These are phyloP conservation scores for Chlorella sp. DNA, from an alignment of 139 green algal species.

Conservation along the genomic window DNA sequence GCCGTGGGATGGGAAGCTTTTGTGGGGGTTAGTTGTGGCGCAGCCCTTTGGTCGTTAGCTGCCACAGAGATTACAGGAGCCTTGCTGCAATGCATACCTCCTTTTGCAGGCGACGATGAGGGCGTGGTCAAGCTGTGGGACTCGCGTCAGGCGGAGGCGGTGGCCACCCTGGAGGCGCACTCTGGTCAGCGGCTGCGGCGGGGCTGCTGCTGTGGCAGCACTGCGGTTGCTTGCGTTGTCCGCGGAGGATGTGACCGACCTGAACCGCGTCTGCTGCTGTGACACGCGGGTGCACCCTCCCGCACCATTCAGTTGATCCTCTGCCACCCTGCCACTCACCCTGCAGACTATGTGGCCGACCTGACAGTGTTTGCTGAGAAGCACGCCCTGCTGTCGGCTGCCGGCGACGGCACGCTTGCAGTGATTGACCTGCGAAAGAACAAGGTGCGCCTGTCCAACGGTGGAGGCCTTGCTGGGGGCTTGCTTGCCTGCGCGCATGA, in stretches of 20 bases:
- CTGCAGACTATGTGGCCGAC: conserved; percentile 83
- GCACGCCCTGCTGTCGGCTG: conserved; percentile 67
- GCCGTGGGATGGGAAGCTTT: neutral
- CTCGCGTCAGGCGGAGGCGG: conserved; percentile 51
- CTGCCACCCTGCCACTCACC: too few relatives aligned
- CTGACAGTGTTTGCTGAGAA: conserved; percentile 54
- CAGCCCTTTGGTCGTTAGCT: too few relatives aligned
- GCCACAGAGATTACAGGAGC: too few relatives aligned
- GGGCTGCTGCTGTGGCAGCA: too few relatives aligned
- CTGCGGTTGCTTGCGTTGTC: too few relatives aligned
- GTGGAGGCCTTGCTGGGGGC: too few relatives aligned
- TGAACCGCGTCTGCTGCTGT: neutral
- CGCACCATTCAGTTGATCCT: too few relatives aligned
- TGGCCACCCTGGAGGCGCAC: conserved; percentile 66
- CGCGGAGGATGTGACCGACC: too few relatives aligned
- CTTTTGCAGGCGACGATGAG: conserved; percentile 66
- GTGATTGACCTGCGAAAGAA: conserved; percentile 67
- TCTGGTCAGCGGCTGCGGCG: neutral
- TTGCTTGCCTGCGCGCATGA: neutral
- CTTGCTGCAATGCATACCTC: too few relatives aligned
- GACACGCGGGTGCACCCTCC: too few relatives aligned
- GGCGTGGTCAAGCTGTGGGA: conserved; percentile 89
- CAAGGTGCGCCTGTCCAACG: conserved; percentile 53
- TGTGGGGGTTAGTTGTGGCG: too few relatives aligned
- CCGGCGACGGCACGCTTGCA: conserved; percentile 87